phyloP scores from a whole-genome alignment of 169 alveolate species.

The Plasmodium vivax region DNA sequence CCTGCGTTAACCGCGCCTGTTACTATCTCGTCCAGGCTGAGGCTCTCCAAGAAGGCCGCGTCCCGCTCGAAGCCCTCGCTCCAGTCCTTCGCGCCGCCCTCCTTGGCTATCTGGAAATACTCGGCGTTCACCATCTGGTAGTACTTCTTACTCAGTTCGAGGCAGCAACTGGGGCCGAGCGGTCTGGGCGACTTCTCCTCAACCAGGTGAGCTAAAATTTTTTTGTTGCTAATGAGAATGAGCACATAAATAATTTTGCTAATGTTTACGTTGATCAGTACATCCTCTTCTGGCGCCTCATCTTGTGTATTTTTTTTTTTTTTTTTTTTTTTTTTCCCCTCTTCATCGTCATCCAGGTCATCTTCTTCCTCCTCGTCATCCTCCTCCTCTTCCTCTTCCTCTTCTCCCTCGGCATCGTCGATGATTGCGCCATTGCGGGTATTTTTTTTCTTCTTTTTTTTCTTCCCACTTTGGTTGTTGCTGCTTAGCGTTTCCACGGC shows the following conservation, averaged over 20 bases:
- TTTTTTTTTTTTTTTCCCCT: background rate
- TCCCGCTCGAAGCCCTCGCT: conserved; percentile 32
- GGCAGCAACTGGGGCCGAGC: background rate
- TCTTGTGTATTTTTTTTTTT: conserved; percentile 3
- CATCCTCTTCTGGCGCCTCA: conserved; percentile 20
- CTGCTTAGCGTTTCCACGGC: background rate
- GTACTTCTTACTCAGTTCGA: conserved; percentile 48
- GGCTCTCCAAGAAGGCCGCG: conserved; percentile 8
- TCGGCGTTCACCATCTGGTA: conserved; percentile 24
- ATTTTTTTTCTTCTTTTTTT: background rate
- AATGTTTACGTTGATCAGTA: conserved; percentile 23
- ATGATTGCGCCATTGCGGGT: background rate
- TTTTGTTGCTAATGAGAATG: conserved; percentile 37
- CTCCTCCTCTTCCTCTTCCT: background rate
- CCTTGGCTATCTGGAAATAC: conserved; percentile 23
- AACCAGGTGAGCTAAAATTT: conserved; percentile 13
- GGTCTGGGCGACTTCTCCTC: background rate
- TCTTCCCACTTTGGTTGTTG: background rate
- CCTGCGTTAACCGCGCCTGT: background rate
- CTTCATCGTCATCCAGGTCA: conserved; percentile 6
- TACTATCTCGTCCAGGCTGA: conserved; percentile 6
- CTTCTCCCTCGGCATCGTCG: background rate
- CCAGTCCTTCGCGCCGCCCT: conserved; percentile 6
- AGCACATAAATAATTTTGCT: conserved; percentile 42
- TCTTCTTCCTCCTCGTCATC: conserved; percentile 22